Base-by-base conservation (phyloP, 108 stramenopile species). In the Tribonema minus region DNA sequence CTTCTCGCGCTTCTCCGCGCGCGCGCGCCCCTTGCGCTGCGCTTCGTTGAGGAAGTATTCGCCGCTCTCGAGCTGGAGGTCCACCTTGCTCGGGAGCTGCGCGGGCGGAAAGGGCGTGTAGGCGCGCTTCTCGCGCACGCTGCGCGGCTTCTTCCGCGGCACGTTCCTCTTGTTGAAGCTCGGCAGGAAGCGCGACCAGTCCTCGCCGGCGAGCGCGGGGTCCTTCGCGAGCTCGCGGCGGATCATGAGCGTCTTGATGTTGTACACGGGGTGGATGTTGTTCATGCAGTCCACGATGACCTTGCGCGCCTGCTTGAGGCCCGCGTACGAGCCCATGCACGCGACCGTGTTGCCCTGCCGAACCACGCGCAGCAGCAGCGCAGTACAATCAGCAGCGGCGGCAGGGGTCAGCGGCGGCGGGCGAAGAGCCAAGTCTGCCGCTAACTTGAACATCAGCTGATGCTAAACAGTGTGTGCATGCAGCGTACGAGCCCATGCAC, bases 211-310 rank as follows among this genome's bases (percentile, higher is more conserved):
- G 5, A 99, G 84, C 66, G 89, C 90, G 37, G 94, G 94, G 85
- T 99, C 98, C 68, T 86, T 88, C 29, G 91, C 94, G 15, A 99
- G 88, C 84, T 99, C 98, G 58, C 92, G 88, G 86, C 94, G 92
- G 71, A 99, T 99, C 98, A 99, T 99, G 61, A 99, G 91, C 58
- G 94, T 89, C 88, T 99, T 99, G 78, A 99, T 94, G 83, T 99
- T 93, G 87, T 99, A 99, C 62, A 99, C 91, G 32, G 98, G 98
- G 80, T 99, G 98, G 26, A 98, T 91, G 82, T 99, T 99, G 41
- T 93, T 92, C 93, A 99, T 94, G 83, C 98, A 99, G 76, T 99
- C 98, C 66, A 95, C 69, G 7, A 99, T 92, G 30, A 99, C 95
- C 30, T 91, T 90, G 5, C 98, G 89, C 9, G 92, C 94, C 77